These are phyloP conservation scores for Aspergillus candidus DNA, from an alignment of 2,329 filamentous ascomycete genomes.

Conservation along the genomic window DNA sequence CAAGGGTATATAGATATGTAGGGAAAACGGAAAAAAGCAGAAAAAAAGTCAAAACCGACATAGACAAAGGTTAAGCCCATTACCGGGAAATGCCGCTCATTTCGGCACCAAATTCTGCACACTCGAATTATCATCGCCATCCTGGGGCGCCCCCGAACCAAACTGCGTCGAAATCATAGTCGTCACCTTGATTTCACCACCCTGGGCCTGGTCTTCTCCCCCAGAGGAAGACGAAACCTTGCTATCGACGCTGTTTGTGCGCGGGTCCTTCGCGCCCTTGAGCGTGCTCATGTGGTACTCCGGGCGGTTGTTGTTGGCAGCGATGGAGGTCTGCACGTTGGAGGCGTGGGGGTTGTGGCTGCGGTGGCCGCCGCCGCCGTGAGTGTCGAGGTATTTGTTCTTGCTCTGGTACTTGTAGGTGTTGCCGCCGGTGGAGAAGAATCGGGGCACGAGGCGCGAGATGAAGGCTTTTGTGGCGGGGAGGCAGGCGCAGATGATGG, in stretches of 20 bases:
- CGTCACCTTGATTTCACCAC: constrained; percentile 25
- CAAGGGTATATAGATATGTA: too few species aligned
- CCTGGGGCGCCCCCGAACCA: constrained; percentile 1
- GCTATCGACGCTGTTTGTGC: background rate
- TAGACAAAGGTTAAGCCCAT: too few species aligned
- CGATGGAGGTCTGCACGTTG: constrained; percentile 18
- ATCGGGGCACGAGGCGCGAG: constrained; percentile 20
- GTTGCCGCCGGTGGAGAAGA: constrained; percentile 22
- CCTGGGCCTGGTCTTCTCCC: constrained; percentile 1
- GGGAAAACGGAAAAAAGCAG: too few species aligned
- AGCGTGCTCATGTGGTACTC: constrained; percentile 14
- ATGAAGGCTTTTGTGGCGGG: constrained; percentile 27
- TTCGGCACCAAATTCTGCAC: constrained; percentile 17
- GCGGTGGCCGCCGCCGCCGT: constrained; percentile 10
- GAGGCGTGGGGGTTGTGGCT: constrained; percentile 14
- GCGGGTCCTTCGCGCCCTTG: background rate
- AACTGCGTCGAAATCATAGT: constrained; percentile 22
- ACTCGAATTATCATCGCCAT: constrained; percentile 18
- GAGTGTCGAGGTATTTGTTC: constrained; percentile 5
- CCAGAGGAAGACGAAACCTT: background rate
- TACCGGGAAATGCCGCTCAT: background rate
- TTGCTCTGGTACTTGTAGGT: constrained; percentile 18
- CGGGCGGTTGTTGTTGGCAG: constrained; percentile 6
- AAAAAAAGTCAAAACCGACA: too few species aligned
- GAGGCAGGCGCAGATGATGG: constrained; percentile 38